phyloP scores from a whole-genome alignment of 129 eudicot species.

The Cynara cardunculus region DNA sequence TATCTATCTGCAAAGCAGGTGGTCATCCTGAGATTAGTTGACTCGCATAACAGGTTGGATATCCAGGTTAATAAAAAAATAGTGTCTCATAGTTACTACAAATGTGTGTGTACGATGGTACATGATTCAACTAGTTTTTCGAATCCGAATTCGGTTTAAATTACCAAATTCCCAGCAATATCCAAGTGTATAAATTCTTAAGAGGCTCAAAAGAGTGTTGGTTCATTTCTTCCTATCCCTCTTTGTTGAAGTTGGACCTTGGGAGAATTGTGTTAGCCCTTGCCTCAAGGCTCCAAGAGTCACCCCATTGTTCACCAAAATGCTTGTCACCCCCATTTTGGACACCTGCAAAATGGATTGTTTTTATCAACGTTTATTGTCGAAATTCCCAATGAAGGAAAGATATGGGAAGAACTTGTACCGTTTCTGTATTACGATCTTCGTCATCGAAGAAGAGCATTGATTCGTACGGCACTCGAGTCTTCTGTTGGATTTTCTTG shows the following conservation, averaged over 20 bases:
- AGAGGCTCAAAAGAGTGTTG: not conserved
- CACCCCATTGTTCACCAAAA: slow-evolving; percentile 80
- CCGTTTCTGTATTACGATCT: slow-evolving; percentile 81
- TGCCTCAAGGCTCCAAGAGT: slow-evolving; percentile 72
- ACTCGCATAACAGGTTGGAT: too few relatives aligned
- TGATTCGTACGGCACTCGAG: slow-evolving; percentile 60
- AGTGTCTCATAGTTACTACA: not conserved
- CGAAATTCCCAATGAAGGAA: not conserved
- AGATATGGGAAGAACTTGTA: slow-evolving; percentile 27
- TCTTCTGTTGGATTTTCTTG: slow-evolving; percentile 68
- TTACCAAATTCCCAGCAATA: not conserved
- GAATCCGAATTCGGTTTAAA: not conserved
- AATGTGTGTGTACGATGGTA: not conserved
- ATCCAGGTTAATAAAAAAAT: too few relatives aligned
- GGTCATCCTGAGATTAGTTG: too few relatives aligned
- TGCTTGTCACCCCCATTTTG: slow-evolving; percentile 81
- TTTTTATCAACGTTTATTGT: not conserved
- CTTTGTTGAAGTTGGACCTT: slow-evolving; percentile 43
- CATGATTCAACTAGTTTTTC: not conserved
- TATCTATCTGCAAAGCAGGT: too few relatives aligned
- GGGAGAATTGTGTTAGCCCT: slow-evolving; percentile 67
- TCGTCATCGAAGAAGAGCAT: slow-evolving; percentile 98
- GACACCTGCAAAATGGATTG: slow-evolving; percentile 50
- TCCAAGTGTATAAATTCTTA: slow-evolving; percentile 8
- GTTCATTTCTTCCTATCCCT: slow-evolving; percentile 40